phyloP scores from a whole-genome alignment of 192 early-diverging fungal species.

The Fimicolochytrium jonesii region DNA sequence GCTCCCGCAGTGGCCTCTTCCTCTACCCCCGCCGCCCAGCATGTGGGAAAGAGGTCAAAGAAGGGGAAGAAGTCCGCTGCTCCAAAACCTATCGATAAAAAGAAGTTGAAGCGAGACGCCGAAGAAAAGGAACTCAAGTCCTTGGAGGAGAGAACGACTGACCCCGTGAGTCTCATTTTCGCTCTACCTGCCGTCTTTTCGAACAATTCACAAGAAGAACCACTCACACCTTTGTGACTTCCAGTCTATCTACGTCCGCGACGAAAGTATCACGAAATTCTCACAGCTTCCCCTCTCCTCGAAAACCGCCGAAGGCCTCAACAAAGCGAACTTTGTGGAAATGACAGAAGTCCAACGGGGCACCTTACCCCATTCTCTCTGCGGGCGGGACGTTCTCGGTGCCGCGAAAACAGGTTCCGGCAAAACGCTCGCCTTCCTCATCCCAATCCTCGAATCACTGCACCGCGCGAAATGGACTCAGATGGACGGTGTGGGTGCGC shows the following conservation, averaged over 20 bases:
- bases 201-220: too few species aligned
- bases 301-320: conserved; percentile 61
- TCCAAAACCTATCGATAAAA: conserved; percentile 20
- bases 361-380: conserved; percentile 70
- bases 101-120: conserved; percentile 39
- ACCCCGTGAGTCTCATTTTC: conserved; percentile 25
- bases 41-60: conserved; percentile 8
- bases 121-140: conserved; percentile 48
- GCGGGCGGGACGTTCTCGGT: conserved; percentile 83
- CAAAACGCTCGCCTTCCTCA: conserved; percentile 89
- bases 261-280: conserved; percentile 21
- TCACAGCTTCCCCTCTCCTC: conserved; percentile 23
- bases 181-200: neutral
- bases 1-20: too few species aligned
- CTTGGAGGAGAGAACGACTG: conserved; percentile 39
- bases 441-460: conserved; percentile 87
- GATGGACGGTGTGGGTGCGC: conserved; percentile 53
- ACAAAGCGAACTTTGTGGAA: conserved; percentile 78
- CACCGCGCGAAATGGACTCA: conserved; percentile 79
- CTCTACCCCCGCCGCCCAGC: too few species aligned
- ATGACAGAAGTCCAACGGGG: conserved; percentile 88
- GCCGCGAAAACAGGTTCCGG: conserved; percentile 93
- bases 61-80: neutral
- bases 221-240: neutral
- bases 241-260: conserved; percentile 6